phyloP scores from a whole-genome alignment of 225 moss, liverwort and hornwort genomes.

The Anthoceros angustus region DNA sequence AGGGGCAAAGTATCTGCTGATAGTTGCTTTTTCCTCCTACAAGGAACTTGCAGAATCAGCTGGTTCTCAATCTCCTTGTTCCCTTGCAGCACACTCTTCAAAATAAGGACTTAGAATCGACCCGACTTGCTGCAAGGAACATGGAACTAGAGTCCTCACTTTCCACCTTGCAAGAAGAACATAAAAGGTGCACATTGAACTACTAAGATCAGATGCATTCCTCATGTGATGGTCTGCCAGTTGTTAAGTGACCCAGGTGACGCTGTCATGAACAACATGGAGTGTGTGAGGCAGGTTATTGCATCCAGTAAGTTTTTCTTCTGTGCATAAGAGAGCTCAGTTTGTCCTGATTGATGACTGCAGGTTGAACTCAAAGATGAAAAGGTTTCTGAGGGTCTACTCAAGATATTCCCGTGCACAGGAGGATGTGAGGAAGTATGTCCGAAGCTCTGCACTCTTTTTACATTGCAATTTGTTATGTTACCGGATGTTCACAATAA shows the following conservation, averaged over 20 bases:
- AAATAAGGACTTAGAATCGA: slow-evolving; percentile 27
- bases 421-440: slow-evolving; percentile 43
- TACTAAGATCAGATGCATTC: background rate
- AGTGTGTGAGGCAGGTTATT: background rate
- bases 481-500: background rate
- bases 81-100: slow-evolving; percentile 27
- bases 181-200: slow-evolving; percentile 23
- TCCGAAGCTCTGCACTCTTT: background rate
- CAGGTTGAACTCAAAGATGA: slow-evolving; percentile 39
- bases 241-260: background rate
- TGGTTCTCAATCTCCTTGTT: background rate
- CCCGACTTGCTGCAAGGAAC: slow-evolving; percentile 21
- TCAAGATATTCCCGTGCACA: slow-evolving; percentile 37
- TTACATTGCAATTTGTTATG: background rate
- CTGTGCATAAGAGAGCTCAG: background rate
- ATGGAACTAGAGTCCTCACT: slow-evolving; percentile 37
- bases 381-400: slow-evolving; percentile 30
- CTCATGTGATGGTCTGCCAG: background rate
- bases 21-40: no score
- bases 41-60: no score
- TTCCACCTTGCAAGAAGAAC: slow-evolving; percentile 23
- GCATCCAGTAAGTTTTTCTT: background rate
- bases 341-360: background rate
- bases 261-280: background rate
- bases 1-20: no score